phyloP scores from a whole-genome alignment of 129 eudicot genomes.

The Ambrosia artemisiifolia region DNA sequence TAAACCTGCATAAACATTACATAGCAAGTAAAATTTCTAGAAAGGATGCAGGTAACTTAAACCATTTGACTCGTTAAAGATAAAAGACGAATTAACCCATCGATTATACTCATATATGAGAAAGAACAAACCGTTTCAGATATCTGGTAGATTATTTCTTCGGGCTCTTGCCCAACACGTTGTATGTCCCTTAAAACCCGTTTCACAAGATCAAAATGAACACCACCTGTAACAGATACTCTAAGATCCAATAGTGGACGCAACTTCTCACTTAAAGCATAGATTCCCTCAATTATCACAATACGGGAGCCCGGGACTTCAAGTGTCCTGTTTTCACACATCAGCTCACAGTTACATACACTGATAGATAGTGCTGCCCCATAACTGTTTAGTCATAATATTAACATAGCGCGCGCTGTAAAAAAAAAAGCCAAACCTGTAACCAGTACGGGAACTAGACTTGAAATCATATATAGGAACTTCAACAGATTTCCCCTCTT shows the following conservation, averaged over 20 bases:
- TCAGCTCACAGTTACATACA: neutral
- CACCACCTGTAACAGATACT: constrained; percentile 97
- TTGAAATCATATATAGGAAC: constrained; percentile 89
- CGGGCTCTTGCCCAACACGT: constrained; percentile 96
- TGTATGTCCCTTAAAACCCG: constrained; percentile 93
- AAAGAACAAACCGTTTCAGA: constrained; percentile 78
- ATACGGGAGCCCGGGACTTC: constrained; percentile 89
- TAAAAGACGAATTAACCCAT: neutral
- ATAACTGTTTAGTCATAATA: neutral
- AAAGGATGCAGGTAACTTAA: neutral
- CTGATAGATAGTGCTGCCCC: neutral
- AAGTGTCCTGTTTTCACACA: constrained; percentile 56
- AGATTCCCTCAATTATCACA: constrained; percentile 91
- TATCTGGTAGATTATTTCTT: constrained; percentile 90
- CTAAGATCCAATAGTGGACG: constrained; percentile 87
- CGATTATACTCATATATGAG: constrained; percentile 4
- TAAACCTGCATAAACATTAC: constrained; percentile 29
- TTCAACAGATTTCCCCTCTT: constrained; percentile 64
- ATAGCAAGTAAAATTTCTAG: constrained; percentile 5
- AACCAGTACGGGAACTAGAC: constrained; percentile 85
- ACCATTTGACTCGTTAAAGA: neutral
- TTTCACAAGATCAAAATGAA: constrained; percentile 94
- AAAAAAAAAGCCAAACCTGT: no score
- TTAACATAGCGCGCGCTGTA: no score
- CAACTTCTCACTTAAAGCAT: constrained; percentile 81